Base-by-base conservation (phyloP, 2,329 filamentous ascomycete species). In the Cladosporium sphaerospermum region DNA sequence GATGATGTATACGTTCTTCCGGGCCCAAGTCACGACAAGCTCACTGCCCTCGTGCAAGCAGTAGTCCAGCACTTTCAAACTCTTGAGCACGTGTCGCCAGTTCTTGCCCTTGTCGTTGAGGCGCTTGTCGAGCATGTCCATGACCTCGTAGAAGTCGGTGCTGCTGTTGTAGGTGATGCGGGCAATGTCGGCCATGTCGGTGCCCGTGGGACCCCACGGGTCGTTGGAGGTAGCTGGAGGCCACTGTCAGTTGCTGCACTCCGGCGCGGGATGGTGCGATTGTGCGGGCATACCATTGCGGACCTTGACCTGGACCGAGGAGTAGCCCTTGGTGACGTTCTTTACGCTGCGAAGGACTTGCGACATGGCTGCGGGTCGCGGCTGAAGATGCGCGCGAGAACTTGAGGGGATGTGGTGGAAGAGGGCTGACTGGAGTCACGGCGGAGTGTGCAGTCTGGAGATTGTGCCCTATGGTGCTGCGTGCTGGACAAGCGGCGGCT, bases 31-130 rank as follows among this genome's bases (percentile, higher is more conserved):
- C 47, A 99, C 93, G 33, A 96, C 89, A 59, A 96, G 76, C 73
- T 97, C 93, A 0, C 91, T 96, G 45, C 93, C 93, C 71, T 99
- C 93, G 69, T 99, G 93, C 54, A 99, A 78, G 73, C 91, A 96
- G 73, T 99, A 99, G 72, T 99, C 93, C 54, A 97, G 80, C 50
- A 99, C 93, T 71, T 99, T 99, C 62, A 99, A 78, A 40, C 93
- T 95, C 74, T 99, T 99, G 56, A 99, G 77, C 10, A 99, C 93
- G 70, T 99, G 93, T 64, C 93, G 85, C 93, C 93, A 99, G 71
- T 99, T 99, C 79, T 97, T 99, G 67, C 93, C 93, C 73, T 99
- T 97, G 73, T 99, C 93, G 66, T 99, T 99, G 66, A 99, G 77
- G 62, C 93, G 86, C 78, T 97, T 97, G 74, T 99, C 93, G 61